Conservation (phyloP, 2,329 filamentous ascomycete genomes). For the Penicillium sp. region DNA sequence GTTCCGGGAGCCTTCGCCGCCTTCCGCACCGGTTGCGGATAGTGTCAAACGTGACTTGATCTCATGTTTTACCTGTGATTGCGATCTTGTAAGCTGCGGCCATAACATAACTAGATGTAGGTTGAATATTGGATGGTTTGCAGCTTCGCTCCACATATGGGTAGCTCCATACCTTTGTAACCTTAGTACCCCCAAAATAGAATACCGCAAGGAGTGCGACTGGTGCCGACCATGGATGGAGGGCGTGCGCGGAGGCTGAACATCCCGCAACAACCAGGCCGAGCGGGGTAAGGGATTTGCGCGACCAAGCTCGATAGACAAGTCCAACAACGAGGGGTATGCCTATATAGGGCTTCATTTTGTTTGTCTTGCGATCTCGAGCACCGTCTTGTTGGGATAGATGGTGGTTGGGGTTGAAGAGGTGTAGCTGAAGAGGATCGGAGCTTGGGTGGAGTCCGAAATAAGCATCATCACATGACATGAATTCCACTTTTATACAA, state of each 20-base stretch:
- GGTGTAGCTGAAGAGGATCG: background rate
- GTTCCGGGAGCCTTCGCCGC: conserved; percentile 72
- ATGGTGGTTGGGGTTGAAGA: background rate
- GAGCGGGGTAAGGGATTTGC: conserved; percentile 66
- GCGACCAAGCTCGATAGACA: conserved; percentile 58
- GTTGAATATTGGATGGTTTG: background rate
- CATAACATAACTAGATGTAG: background rate
- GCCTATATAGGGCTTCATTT: conserved; percentile 39
- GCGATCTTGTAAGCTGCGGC: background rate
- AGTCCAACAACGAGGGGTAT: conserved; percentile 48
- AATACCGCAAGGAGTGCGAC: conserved; percentile 75
- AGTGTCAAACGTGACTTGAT: conserved; percentile 75
- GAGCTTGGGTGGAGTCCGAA: conserved; percentile 15
- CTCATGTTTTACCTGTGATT: conserved; percentile 68
- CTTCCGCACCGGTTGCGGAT: conserved; percentile 59
- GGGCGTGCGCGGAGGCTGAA: conserved; percentile 70
- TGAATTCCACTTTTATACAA: background rate
- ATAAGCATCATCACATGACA: conserved; percentile 8
- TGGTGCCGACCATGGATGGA: conserved; percentile 93
- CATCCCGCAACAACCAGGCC: conserved; percentile 64
- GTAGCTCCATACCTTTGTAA: conserved; percentile 59
- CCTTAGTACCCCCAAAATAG: conserved; percentile 74
- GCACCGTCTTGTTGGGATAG: background rate
- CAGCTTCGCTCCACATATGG: background rate
- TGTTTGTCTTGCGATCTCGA: background rate